A percentile compares a stretch with the other conserved stretches of the same genome.
These are phyloP conservation scores for Bondarzewia mesenterica DNA, from an alignment of 1,284 basidiomycete species.

Conservation along the genomic window DNA sequence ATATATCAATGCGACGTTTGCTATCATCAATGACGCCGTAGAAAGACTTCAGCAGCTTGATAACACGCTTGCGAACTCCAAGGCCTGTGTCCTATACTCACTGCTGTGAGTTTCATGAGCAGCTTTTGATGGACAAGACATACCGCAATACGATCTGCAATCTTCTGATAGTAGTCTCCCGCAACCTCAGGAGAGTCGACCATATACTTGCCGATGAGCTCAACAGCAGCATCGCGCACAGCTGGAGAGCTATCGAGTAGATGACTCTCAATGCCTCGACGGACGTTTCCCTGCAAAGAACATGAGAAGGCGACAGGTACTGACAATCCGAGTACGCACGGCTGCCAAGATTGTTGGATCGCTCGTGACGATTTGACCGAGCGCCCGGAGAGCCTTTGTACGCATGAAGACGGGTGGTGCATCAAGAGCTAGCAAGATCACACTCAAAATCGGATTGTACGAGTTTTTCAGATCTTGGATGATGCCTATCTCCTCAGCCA, in stretches of 20 bases:
- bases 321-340: conserved; percentile 33
- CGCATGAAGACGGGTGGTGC: conserved; percentile 80
- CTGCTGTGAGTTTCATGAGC: background rate
- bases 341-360: conserved; percentile 77
- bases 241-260: conserved; percentile 86
- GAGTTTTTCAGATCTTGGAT: conserved; percentile 68
- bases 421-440: conserved; percentile 71
- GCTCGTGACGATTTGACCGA: conserved; percentile 79
- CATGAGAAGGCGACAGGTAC: conserved; percentile 1
- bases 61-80: conserved; percentile 88
- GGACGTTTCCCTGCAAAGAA: conserved; percentile 56
- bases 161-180: conserved; percentile 77
- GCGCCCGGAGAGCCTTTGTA: conserved; percentile 82
- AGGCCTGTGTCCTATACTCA: conserved; percentile 77
- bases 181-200: conserved; percentile 81
- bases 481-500: conserved; percentile 70
- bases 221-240: conserved; percentile 93
- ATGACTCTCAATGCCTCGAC: conserved; percentile 80
- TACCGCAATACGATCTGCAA: conserved; percentile 84
- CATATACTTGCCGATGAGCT: conserved; percentile 93
- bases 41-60: conserved; percentile 85
- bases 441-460: conserved; percentile 74
- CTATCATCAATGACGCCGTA: conserved; percentile 60
- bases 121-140: conserved; percentile 21
- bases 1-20: conserved; percentile 69